These are phyloP conservation scores for Vitis rotundifolia DNA, from an alignment of 164 flowering plant genomes.

Conservation along the genomic window DNA sequence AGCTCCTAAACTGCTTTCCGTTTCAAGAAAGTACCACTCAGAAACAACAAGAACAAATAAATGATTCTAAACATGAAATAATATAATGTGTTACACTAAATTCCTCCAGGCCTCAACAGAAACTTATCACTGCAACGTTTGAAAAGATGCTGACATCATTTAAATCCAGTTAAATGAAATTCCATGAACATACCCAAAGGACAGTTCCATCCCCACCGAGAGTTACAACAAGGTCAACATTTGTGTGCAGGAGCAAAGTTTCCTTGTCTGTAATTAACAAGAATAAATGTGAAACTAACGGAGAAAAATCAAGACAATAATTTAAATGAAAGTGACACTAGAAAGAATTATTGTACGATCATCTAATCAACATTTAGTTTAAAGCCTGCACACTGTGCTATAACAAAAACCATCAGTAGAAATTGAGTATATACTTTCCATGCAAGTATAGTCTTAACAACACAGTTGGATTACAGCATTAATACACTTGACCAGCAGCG, in stretches of 20 bases:
- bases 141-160: neutral
- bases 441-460: no score
- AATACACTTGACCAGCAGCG: no score
- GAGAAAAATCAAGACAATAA: neutral
- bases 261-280: conserved; percentile 61
- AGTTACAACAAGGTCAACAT: conserved; percentile 92
- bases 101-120: neutral
- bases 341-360: neutral
- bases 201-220: conserved; percentile 99
- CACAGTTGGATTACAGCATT: no score
- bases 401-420: no score
- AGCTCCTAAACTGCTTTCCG: no score
- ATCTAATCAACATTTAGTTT: no score
- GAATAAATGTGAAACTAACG: neutral
- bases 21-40: neutral
- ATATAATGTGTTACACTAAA: neutral
- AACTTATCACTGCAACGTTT: neutral
- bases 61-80: neutral
- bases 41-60: neutral
- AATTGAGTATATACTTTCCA: no score
- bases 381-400: no score
- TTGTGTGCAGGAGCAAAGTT: conserved; percentile 62
- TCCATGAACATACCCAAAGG: conserved; percentile 77
- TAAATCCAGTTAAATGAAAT: conserved; percentile 2
- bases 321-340: neutral